Evolutionary conservation across 352 stramenopile genomes (phyloP), one percentile per base, ranked within the genome.

Genomic region (Phytopythium helicoides): DNA sequence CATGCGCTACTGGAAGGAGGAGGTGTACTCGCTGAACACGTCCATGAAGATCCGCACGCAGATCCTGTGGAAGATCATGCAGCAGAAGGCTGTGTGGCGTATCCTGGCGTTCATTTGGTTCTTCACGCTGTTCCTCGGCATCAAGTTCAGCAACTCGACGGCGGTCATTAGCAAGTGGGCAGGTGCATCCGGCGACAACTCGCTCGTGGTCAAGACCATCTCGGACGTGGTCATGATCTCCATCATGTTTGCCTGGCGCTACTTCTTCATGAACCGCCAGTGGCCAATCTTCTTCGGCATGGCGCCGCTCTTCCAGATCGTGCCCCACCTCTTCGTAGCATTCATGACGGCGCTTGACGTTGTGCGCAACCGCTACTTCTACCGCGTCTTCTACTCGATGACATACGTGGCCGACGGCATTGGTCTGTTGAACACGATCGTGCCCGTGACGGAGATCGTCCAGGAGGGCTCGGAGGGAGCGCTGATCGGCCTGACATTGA

Each of bases 61-160:
- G 48, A 85, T 81, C 49, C 64, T 85, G 47, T 87, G 73, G 78
- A 89, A 87, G 62, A 84, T 86, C 64, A 84, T 86, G 65, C 71
- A 86, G 62, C 78, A 89, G 57, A 86, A 87, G 53, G 78, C 73
- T 8, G 75, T 89, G 66, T 87, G 78, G 75, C 70, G 69, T 22
- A 78, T 86, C 50, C 56, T 89, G 14, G 70, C 68, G 36, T 88
- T 88, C 56, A 80, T 83, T 51, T 76, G 64, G 41, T 66, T 83
- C 51, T 88, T 83, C 53, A 74, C 58, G 31, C 34, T 88, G 3
- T 88, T 88, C 54, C 48, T 84, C 21, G 51, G 64, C 33, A 73
- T 86, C 50, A 73, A 73, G 47, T 88, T 88, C 59, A 67, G 45
- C 31, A 60, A 83, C 55, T 81, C 73, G 31, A 68, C 47, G 6